Evolutionary conservation across 2,329 filamentous ascomycete species (phyloP).

Genomic region (Neofusicoccum cordaticola): DNA sequence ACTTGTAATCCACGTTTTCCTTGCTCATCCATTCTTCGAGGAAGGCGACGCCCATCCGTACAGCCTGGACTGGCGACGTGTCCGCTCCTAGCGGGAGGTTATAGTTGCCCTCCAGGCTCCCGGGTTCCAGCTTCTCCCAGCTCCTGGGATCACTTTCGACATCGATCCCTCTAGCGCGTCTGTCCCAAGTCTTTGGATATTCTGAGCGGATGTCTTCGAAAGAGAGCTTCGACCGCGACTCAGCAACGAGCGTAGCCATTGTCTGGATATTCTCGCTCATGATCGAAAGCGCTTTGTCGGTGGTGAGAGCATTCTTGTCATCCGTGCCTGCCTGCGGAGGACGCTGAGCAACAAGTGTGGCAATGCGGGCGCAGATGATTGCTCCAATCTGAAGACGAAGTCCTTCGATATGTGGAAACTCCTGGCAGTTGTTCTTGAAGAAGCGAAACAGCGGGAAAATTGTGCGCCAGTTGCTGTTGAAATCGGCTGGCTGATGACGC

Average conservation of each 20-base stretch:
- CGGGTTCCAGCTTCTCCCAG: constrained; percentile 33
- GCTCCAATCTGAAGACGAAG: constrained; percentile 41
- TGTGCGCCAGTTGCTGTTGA: constrained; percentile 37
- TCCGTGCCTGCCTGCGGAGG: constrained; percentile 13
- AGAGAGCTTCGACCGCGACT: constrained; percentile 22
- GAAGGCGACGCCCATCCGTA: constrained; percentile 43
- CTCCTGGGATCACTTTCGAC: constrained; percentile 20
- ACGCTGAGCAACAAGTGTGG: constrained; percentile 32
- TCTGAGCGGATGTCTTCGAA: constrained; percentile 34
- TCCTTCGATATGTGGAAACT: constrained; percentile 39
- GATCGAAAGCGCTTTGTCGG: constrained; percentile 1
- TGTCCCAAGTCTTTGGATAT: constrained; percentile 40
- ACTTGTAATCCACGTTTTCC: constrained; percentile 15
- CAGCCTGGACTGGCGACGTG: constrained; percentile 44
- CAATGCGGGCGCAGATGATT: constrained; percentile 39
- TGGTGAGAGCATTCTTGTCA: not conserved
- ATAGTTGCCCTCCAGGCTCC: constrained; percentile 37
- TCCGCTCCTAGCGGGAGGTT: constrained; percentile 40
- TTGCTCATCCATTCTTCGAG: constrained; percentile 41
- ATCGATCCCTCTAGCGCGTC: constrained; percentile 14
- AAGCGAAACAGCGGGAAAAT: constrained; percentile 35
- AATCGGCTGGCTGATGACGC: constrained; percentile 31
- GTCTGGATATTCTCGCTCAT: constrained; percentile 7
- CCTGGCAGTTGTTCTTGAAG: constrained; percentile 27
- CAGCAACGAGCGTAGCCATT: constrained; percentile 5